These are phyloP conservation scores for Abelmoschus esculentus DNA, from an alignment of 345 rosid species.

Conservation along the genomic window DNA sequence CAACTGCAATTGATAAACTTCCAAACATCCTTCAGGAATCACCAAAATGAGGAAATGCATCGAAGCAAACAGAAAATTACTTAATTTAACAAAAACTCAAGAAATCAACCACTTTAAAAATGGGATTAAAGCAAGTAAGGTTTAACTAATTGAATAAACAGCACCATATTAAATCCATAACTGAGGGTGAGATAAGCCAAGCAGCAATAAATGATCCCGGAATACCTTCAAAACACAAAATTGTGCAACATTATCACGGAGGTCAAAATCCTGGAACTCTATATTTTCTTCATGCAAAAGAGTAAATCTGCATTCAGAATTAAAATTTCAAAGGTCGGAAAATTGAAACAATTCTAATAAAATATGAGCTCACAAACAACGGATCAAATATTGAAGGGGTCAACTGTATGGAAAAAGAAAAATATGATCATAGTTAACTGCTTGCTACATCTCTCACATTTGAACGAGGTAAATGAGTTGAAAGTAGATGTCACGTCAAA, in stretches of 20 bases:
- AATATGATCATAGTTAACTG: neutral
- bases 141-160: neutral
- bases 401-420: neutral
- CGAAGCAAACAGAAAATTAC: neutral
- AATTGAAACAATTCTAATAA: neutral
- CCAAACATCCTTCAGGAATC: neutral
- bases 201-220: conserved; percentile 3
- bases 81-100: neutral
- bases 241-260: conserved; percentile 90
- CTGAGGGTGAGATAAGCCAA: neutral
- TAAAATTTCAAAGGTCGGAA: conserved; percentile 17
- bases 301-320: conserved; percentile 55
- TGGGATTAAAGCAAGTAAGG: neutral
- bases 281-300: conserved; percentile 70
- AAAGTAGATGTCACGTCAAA: neutral
- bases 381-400: neutral
- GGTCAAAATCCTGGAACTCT: conserved; percentile 76
- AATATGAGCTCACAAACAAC: neutral
- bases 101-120: neutral
- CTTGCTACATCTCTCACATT: neutral
- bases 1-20: neutral
- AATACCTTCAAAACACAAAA: conserved; percentile 82
- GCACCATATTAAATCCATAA: neutral
- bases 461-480: neutral
- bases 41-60: neutral